Evolutionary conservation across 768 basidiomycete species (phyloP).

Genomic region (Podaxis sp.): DNA sequence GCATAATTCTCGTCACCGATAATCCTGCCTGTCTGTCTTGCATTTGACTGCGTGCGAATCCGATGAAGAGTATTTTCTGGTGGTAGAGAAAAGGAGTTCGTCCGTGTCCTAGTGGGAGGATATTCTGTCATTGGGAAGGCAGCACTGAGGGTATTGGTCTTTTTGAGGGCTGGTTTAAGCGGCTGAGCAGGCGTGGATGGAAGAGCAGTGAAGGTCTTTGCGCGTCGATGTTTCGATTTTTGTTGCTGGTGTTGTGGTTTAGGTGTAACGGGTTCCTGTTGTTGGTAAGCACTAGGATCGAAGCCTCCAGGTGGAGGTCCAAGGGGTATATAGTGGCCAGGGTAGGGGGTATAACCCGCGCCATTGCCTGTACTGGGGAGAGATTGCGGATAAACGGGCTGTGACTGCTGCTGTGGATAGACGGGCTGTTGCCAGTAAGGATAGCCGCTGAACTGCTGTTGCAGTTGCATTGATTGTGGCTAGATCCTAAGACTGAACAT

Average conservation of each 20-base stretch:
- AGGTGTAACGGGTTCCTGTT: constrained; percentile 6
- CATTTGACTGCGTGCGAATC: constrained; percentile 17
- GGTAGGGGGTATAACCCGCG: constrained; percentile 13
- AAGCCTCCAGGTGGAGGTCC: constrained; percentile 24
- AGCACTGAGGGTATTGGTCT: constrained; percentile 6
- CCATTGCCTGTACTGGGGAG: constrained; percentile 20
- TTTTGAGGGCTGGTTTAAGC: constrained; percentile 18
- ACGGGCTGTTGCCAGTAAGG: constrained; percentile 45
- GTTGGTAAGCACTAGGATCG: constrained; percentile 30
- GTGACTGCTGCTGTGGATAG: constrained; percentile 38
- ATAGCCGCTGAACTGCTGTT: constrained; percentile 40
- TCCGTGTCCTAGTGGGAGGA: constrained; percentile 8
- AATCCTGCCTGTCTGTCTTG: constrained; percentile 7
- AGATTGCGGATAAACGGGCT: constrained; percentile 30
- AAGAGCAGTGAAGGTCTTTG: constrained; percentile 9
- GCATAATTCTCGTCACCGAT: constrained; percentile 7
- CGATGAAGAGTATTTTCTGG: constrained; percentile 14
- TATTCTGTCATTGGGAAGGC: constrained; percentile 11
- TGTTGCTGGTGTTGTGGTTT: not conserved
- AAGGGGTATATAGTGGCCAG: constrained; percentile 11
- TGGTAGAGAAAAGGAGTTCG: constrained; percentile 15
- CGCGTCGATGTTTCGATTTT: constrained; percentile 13
- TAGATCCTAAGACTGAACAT: constrained; percentile 11
- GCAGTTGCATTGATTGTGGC: constrained; percentile 31
- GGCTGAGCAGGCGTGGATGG: constrained; percentile 13